Evolutionary conservation across 1,139 yeast species (phyloP).

Genomic region (Taiozyma sp.): DNA sequence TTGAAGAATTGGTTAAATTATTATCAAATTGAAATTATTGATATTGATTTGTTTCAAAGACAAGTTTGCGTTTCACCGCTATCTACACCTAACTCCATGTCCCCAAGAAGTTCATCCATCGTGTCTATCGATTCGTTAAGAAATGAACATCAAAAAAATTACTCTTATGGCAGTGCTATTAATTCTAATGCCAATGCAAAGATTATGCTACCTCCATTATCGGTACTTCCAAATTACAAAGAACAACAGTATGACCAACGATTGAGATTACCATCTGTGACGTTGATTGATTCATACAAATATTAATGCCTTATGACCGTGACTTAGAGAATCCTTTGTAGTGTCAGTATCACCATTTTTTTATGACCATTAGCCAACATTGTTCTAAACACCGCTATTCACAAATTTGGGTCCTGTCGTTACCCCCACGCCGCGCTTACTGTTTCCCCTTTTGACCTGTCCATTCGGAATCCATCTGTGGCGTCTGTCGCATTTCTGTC

Average conservation of each 20-base stretch:
- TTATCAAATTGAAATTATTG: slow-evolving; percentile 1
- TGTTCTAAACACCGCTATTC: too few species aligned
- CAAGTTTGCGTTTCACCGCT: neutral
- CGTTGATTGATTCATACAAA: neutral
- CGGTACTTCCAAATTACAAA: neutral
- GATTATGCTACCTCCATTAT: neutral
- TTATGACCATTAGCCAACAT: too few species aligned
- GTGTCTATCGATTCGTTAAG: neutral
- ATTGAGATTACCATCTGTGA: neutral
- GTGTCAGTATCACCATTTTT: too few species aligned
- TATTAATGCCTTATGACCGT: neutral
- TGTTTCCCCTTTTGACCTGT: neutral
- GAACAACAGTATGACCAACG: neutral
- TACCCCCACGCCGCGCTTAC: neutral
- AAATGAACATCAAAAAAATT: neutral
- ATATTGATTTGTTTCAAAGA: neutral
- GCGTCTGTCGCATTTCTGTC: too few species aligned
- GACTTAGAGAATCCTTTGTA: too few species aligned
- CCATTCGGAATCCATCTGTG: neutral
- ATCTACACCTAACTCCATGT: neutral
- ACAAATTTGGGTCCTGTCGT: too few species aligned
- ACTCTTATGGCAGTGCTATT: neutral
- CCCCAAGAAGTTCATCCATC: neutral
- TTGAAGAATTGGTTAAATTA: slow-evolving; percentile 3
- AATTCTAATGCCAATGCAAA: neutral